Evolutionary conservation across 2,329 filamentous ascomycete genomes (phyloP), one percentile per base, ranked within the genome.

Genomic region (Fusarium sp.): DNA sequence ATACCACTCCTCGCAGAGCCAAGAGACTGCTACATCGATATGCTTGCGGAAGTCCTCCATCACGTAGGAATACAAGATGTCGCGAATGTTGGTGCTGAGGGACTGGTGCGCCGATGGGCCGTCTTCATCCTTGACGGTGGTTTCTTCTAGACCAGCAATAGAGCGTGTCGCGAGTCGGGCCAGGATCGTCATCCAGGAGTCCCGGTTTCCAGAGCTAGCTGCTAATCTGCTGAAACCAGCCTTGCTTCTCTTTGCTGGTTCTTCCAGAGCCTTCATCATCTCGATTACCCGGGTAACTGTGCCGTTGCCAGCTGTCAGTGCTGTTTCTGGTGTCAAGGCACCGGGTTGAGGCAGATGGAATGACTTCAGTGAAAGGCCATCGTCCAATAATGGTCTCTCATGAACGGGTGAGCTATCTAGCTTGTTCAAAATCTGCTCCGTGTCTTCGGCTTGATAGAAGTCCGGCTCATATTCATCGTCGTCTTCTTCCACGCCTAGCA

Each of bases 1-100:
- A 80, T 97, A 98, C 95, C 96, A 99, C 81, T 99, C 96, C 79
- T 99, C 96, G 74, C 92, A 97, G 18, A 99, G 86, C 96, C 96
- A 99, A 10, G 91, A 91, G 54, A 98, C 94, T 2, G 94, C 95
- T 24, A 96, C 88, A 73, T 97, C 95, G 68, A 98, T 95, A 45
- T 96, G 91, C 68, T 88, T 90, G 58, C 95, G 90, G 82, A 97
- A 99, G 78, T 98, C 95, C 70, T 97, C 94, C 68, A 98, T 88
- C 50, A 98, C 88, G 78, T 97, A 98, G 57, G 89, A 87, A 80
- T 94, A 96, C 3, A 99, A 83, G 10, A 89, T 86, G 73, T 97
- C 92, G 55, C 96, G 89, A 71, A 98, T 94, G 8, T 87, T 87
- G 75, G 92, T 87, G 73, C 87, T 87, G 27, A 94, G 87, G 56